Conservation (phyloP, 108 stramenopile species). For the Cyclotella atomus region DNA sequence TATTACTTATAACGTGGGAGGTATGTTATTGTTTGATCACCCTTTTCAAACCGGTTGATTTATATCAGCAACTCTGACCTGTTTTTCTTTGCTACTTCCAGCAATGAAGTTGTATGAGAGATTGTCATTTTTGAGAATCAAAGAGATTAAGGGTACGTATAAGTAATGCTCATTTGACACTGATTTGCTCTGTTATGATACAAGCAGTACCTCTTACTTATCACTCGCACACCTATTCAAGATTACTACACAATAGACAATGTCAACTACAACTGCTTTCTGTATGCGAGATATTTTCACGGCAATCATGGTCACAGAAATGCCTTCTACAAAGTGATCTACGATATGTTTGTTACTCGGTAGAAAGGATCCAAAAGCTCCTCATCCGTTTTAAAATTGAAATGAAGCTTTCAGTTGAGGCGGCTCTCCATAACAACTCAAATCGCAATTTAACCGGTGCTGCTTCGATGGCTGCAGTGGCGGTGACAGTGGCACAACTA, state of each 20-base stretch:
- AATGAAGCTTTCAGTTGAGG: no score
- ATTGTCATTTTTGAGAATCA: constrained; percentile 71
- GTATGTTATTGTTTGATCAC: not conserved
- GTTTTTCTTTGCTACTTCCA: not conserved
- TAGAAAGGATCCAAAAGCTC: no score
- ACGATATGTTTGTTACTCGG: not conserved
- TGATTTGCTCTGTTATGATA: not conserved
- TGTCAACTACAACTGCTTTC: constrained; percentile 67
- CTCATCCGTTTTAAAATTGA: no score
- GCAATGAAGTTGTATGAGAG: constrained; percentile 88
- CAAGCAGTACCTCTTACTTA: not conserved
- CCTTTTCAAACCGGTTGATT: not conserved
- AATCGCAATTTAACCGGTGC: no score
- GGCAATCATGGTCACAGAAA: constrained; percentile 41
- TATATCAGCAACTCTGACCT: not conserved
- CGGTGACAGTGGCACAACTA: no score
- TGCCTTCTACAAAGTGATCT: constrained; percentile 5
- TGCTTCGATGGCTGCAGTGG: no score
- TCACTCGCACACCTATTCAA: not conserved
- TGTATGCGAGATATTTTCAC: constrained; percentile 85
- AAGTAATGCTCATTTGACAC: no score
- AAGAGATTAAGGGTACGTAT: constrained; percentile 61
- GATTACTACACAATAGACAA: constrained; percentile 82
- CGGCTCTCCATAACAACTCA: no score
- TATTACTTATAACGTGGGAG: constrained; percentile 65